These are phyloP conservation scores for Chaetoceros muelleri DNA, from an alignment of 108 stramenopile genomes.

Conservation along the genomic window DNA sequence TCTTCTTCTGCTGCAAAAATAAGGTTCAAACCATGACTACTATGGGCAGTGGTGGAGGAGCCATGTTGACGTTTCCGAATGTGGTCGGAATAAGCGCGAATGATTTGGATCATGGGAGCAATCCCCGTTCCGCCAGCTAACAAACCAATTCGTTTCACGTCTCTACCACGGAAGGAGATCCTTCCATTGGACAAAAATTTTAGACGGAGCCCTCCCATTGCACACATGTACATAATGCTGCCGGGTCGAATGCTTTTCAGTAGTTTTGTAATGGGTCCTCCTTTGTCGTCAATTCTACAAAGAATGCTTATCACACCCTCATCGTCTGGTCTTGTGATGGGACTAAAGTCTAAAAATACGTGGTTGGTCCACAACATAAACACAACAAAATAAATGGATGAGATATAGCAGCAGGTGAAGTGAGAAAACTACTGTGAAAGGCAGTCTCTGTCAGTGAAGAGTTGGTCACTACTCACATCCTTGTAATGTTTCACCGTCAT, in stretches of 20 bases:
- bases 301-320: conserved; percentile 42
- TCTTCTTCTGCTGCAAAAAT: conserved; percentile 34
- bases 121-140: conserved; percentile 46
- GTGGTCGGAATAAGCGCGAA: conserved; percentile 27
- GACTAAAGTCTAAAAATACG: conserved; percentile 10
- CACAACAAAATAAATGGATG: no score
- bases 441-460: background rate
- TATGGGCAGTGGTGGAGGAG: background rate
- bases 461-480: conserved; percentile 8
- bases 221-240: conserved; percentile 26
- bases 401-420: no score
- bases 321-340: conserved; percentile 26
- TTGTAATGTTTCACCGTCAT: conserved; percentile 36
- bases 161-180: conserved; percentile 8
- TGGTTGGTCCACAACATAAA: no score
- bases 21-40: conserved; percentile 13
- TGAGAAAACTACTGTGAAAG: no score
- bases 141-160: conserved; percentile 23
- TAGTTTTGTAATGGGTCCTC: conserved; percentile 29
- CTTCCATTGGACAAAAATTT: conserved; percentile 14
- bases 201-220: conserved; percentile 39
- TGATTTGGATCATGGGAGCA: conserved; percentile 42
- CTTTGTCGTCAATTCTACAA: conserved; percentile 22
- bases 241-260: conserved; percentile 33
- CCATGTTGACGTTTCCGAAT: conserved; percentile 8